phyloP scores from a whole-genome alignment of 2,329 filamentous ascomycete genomes.

The Lasiodiplodia citricola region DNA sequence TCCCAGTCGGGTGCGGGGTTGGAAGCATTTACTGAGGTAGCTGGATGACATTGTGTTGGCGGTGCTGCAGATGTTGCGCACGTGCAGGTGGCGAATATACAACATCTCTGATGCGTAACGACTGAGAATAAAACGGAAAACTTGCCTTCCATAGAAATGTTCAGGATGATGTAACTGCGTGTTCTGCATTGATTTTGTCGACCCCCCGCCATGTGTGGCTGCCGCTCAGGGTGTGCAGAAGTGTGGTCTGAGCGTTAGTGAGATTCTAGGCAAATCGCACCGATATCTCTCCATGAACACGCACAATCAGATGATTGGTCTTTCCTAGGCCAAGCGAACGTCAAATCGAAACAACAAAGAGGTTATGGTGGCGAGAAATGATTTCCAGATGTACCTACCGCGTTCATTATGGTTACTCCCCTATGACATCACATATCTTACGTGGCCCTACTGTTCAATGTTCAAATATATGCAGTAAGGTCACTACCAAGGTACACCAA shows the following conservation, averaged over 20 bases:
- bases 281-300: not conserved
- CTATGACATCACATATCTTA: not conserved
- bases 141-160: not conserved
- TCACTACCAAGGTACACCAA: not conserved
- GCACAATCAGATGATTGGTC: too few species aligned
- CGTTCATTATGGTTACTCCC: not conserved
- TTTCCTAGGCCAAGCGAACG: not conserved
- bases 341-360: not conserved
- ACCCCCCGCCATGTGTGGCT: not conserved
- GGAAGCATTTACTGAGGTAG: not conserved
- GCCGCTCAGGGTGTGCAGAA: not conserved
- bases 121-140: too few species aligned
- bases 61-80: not conserved
- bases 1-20: not conserved
- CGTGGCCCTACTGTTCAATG: not conserved
- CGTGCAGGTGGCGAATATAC: not conserved
- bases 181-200: not conserved
- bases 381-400: not conserved
- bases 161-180: not conserved
- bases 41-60: not conserved
- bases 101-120: not conserved
- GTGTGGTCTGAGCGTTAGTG: not conserved
- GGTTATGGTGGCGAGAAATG: not conserved
- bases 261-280: not conserved
- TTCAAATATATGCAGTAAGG: too few species aligned